Conservation (phyloP, 148 eudicot species). For the Oxyria digyna region DNA sequence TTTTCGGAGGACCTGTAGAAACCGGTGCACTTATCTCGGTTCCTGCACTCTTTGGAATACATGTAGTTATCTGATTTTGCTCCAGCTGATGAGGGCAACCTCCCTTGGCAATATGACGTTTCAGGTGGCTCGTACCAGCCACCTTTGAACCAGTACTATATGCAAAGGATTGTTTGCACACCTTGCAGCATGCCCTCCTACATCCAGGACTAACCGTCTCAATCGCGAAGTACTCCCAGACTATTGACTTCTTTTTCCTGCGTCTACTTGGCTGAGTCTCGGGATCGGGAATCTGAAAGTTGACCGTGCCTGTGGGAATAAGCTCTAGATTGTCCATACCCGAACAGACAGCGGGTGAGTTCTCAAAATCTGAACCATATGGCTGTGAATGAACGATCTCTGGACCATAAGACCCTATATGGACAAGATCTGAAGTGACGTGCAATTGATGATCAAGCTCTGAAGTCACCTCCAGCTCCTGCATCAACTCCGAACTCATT, state of each 20-base stretch:
- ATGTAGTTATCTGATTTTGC: conserved; percentile 27
- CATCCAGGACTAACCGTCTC: conserved; percentile 47
- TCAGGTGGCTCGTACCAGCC: conserved; percentile 75
- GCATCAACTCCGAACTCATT: conserved; percentile 5
- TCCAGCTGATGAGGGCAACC: conserved; percentile 58
- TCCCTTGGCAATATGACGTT: conserved; percentile 76
- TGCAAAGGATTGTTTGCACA: conserved; percentile 72
- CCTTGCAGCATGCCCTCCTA: conserved; percentile 70
- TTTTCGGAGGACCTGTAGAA: conserved; percentile 37
- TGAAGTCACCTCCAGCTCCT: neutral
- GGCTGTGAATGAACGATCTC: conserved; percentile 12
- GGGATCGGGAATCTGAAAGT: conserved; percentile 8
- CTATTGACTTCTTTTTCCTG: conserved; percentile 59
- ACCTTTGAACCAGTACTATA: conserved; percentile 70
- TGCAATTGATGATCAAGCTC: conserved; percentile 3
- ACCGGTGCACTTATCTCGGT: conserved; percentile 17
- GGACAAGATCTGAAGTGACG: conserved; percentile 5
- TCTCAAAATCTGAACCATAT: conserved; percentile 2
- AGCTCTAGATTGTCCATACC: conserved; percentile 12
- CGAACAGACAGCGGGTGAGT: conserved; percentile 8
- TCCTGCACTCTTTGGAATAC: conserved; percentile 31
- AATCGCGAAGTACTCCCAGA: conserved; percentile 74
- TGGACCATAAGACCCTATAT: conserved; percentile 1
- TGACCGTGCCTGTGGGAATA: conserved; percentile 11
- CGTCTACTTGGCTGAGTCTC: conserved; percentile 36